Evolutionary conservation across 1,284 basidiomycete genomes (phyloP).

Genomic region (Heterobasidion occidentale): DNA sequence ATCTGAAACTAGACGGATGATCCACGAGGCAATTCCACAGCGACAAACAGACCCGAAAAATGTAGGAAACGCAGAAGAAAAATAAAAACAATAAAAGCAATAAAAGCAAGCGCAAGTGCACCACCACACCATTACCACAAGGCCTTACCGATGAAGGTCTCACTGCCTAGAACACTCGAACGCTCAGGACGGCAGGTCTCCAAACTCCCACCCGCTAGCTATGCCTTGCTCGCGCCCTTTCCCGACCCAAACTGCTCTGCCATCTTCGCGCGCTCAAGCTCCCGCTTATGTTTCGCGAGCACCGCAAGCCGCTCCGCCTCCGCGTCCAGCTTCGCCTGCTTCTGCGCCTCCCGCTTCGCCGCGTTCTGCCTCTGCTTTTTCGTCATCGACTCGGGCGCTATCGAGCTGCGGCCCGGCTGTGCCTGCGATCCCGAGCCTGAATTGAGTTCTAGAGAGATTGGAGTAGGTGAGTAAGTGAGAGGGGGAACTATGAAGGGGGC

Average conservation of each 20-base stretch:
- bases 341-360: slow-evolving; percentile 46
- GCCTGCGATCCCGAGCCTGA: slow-evolving; percentile 3
- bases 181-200: no score
- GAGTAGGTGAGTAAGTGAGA: background rate
- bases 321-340: slow-evolving; percentile 44
- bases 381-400: slow-evolving; percentile 37
- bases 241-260: slow-evolving; percentile 31
- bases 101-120: background rate
- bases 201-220: background rate
- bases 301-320: slow-evolving; percentile 44
- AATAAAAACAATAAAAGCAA: background rate
- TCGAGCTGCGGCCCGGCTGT: slow-evolving; percentile 10
- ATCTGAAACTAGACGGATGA: no score
- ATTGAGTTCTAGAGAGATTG: background rate
- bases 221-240: slow-evolving; percentile 3
- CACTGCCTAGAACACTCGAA: no score
- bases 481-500: background rate
- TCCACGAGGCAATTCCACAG: no score
- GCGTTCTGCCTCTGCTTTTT: slow-evolving; percentile 69
- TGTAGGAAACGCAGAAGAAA: no score
- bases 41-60: no score
- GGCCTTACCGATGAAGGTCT: no score
- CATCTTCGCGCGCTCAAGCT: slow-evolving; percentile 46
- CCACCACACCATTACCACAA: no score
- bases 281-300: slow-evolving; percentile 52